phyloP scores from a whole-genome alignment of 2,329 filamentous ascomycete species.

The Xylaria sp. region DNA sequence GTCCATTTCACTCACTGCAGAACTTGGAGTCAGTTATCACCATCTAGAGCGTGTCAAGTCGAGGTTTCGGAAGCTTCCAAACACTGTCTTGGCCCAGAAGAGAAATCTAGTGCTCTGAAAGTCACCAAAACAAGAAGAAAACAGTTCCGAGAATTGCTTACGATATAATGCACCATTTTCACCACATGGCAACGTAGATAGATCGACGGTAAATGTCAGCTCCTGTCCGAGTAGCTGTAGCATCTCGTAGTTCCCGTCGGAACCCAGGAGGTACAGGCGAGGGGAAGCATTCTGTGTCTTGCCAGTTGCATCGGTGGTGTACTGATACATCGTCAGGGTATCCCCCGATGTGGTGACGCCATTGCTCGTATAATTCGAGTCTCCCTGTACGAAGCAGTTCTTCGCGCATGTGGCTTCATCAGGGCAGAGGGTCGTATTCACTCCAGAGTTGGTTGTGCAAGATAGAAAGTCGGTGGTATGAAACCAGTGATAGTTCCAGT shows the following conservation, averaged over 20 bases:
- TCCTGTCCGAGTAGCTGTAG: conserved; percentile 65
- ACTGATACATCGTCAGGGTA: conserved; percentile 45
- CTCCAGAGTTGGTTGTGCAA: conserved; percentile 47
- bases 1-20: conserved; percentile 65
- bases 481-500: conserved; percentile 55
- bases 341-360: conserved; percentile 44
- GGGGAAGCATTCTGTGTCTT: conserved; percentile 41
- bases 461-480: conserved; percentile 32
- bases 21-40: too few species aligned
- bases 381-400: conserved; percentile 63
- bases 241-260: conserved; percentile 62
- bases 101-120: too few species aligned
- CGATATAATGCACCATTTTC: conserved; percentile 73
- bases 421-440: conserved; percentile 56
- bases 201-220: conserved; percentile 73
- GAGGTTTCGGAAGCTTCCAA: too few species aligned
- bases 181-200: conserved; percentile 71
- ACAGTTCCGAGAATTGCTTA: too few species aligned
- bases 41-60: too few species aligned
- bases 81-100: too few species aligned
- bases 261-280: conserved; percentile 63
- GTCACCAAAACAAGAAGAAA: too few species aligned
- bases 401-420: conserved; percentile 57
- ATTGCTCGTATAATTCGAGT: conserved; percentile 54
- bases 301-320: conserved; percentile 47